Base-by-base conservation (phyloP, 129 eudicot genomes). In the Rutidosis leptorrhynchoides region DNA sequence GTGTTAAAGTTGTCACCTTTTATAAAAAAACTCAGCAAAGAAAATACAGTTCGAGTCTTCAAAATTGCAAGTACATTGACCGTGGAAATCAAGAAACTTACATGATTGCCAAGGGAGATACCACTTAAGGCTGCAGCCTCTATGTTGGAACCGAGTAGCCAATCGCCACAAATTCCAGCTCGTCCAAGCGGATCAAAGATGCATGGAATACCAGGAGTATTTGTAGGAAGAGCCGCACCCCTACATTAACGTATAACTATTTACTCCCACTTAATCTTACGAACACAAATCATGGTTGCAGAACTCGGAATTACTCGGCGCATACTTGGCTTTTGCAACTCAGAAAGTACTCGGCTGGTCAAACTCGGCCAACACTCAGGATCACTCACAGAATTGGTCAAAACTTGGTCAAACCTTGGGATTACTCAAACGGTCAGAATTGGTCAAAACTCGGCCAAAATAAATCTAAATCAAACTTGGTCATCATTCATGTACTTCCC, bases 201-300 rank as follows among this genome's bases (percentile, higher is more conserved):
- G 81, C 96, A 92, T 17, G 98, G 96, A 45, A 83, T 73, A 65
- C 82, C 85, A 54, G 98, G 98, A 49, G 81, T 79, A 72, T 92
- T 92, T 61, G 89, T 83, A 53, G 98, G 98, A 82, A 92, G 98
- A 78, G 98, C 96, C 64, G 98, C 98, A 74, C 98, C 98, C 98
- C 98, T 92, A 76, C 58, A 77, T 40, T 12, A 37, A 37, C 0
- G 45, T 37, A 37, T 2, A 69, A 22, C 29, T 57, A 7, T 57
- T 57, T 57, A 57, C 3, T n/a, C 45, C 45, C 16, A 12, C 45
- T 37, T 37, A 37, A 37, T 37, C 45, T 37, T 37, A 37, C 3
- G 16, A 1, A 12, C 16, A n/a, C n/a, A n/a, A n/a, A n/a, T n/a
- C n/a, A n/a, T n/a, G n/a, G n/a, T n/a, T n/a, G n/a, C n/a, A n/a